phyloP scores from a whole-genome alignment of 805 yeast species.

The Ogataea paradorogensis region DNA sequence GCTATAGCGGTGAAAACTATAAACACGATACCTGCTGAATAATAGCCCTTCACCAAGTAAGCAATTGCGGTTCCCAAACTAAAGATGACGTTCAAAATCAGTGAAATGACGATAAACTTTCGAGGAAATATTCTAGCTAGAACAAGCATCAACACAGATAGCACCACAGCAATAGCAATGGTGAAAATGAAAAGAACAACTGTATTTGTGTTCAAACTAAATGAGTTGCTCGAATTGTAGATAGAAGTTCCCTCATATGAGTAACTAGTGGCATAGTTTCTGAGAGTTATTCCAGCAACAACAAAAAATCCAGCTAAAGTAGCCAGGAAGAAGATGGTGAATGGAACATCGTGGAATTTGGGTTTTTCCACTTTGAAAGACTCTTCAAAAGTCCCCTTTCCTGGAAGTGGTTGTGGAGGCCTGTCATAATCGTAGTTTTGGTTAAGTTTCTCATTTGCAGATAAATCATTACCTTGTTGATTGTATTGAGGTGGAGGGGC shows the following conservation, averaged over 20 bases:
- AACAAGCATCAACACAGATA: constrained; percentile 53
- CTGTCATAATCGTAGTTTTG: constrained; percentile 19
- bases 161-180: constrained; percentile 54
- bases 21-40: constrained; percentile 72
- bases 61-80: constrained; percentile 77
- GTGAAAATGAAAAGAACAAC: constrained; percentile 67
- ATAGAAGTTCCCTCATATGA: constrained; percentile 61
- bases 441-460: constrained; percentile 15
- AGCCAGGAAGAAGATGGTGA: constrained; percentile 46
- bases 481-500: constrained; percentile 14
- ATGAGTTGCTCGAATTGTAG: constrained; percentile 48
- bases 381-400: constrained; percentile 51
- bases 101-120: constrained; percentile 64
- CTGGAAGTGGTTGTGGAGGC: constrained; percentile 34
- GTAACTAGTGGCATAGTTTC: constrained; percentile 57
- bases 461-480: constrained; percentile 12
- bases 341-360: constrained; percentile 67
- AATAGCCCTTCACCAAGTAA: constrained; percentile 64
- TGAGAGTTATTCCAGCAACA: constrained; percentile 64
- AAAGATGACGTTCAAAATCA: constrained; percentile 61
- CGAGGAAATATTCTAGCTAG: constrained; percentile 65
- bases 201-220: constrained; percentile 73
- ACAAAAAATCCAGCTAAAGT: constrained; percentile 62
- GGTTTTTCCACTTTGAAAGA: constrained; percentile 65
- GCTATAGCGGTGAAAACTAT: constrained; percentile 26